Percentiles rank a stretch among this genome's conserved stretches.
Conservation (phyloP, 441 rosid genomes). For the Croton setiger region DNA sequence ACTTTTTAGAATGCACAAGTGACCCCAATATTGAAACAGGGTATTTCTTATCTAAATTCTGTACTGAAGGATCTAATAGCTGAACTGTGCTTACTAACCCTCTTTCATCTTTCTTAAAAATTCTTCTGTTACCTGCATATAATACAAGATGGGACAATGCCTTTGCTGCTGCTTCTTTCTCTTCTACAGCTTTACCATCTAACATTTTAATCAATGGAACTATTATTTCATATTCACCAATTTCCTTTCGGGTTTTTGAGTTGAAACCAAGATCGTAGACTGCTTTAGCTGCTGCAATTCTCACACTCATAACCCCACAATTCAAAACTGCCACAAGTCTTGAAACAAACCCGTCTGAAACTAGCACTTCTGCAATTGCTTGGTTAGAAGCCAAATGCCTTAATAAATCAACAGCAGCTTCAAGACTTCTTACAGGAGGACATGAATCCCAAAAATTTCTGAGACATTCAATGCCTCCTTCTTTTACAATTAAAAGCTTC, state of each 20-base stretch:
- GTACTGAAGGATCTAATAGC: constrained; percentile 58
- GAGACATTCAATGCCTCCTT: constrained; percentile 64
- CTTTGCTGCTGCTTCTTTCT: constrained; percentile 81
- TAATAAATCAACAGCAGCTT: constrained; percentile 59
- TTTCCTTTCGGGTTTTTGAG: constrained; percentile 58
- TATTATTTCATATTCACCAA: constrained; percentile 63
- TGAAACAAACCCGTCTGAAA: constrained; percentile 44
- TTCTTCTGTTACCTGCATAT: constrained; percentile 46
- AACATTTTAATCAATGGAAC: constrained; percentile 59
- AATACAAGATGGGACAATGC: constrained; percentile 53
- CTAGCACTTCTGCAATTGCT: constrained; percentile 19
- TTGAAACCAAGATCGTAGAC: constrained; percentile 46
- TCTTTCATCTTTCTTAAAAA: constrained; percentile 52
- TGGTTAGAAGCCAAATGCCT: constrained; percentile 17
- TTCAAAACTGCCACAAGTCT: constrained; percentile 34
- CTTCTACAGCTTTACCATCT: constrained; percentile 81
- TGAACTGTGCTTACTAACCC: constrained; percentile 56
- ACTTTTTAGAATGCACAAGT: constrained; percentile 59
- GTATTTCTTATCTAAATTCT: constrained; percentile 57
- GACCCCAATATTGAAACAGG: constrained; percentile 52
- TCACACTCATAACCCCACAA: constrained; percentile 61
- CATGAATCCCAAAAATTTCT: constrained; percentile 77
- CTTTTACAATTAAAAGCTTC: constrained; percentile 57
- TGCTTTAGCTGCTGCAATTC: constrained; percentile 71
- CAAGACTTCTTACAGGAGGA: constrained; percentile 46